Percentiles rank a stretch among this genome's conserved stretches.
These are phyloP conservation scores for Starmerella scarabaei DNA, from an alignment of 805 yeast genomes.

Conservation along the genomic window DNA sequence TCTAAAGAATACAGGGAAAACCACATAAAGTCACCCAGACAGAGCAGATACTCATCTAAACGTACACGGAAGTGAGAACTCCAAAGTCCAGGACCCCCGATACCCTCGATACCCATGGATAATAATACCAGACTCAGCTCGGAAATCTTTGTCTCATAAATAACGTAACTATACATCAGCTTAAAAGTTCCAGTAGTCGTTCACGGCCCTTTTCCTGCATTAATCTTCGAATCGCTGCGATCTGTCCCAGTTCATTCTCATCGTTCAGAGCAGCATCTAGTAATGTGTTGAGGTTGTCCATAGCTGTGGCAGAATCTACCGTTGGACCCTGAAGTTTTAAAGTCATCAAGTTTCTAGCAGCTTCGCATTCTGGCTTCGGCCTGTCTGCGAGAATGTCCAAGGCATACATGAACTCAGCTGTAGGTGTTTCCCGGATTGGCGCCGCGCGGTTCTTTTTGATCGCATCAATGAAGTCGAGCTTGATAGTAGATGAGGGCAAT, in stretches of 20 bases:
- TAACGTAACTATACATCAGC: too few species aligned
- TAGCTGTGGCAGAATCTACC: slow-evolving; percentile 25
- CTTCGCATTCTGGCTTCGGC: slow-evolving; percentile 24
- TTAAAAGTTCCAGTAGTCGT: slow-evolving; percentile 33
- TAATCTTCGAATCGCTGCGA: slow-evolving; percentile 44
- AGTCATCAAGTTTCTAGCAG: slow-evolving; percentile 29
- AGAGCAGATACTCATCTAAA: not conserved
- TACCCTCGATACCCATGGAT: too few species aligned
- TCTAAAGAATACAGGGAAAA: not conserved
- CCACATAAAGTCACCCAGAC: not conserved
- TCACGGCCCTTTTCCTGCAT: slow-evolving; percentile 61
- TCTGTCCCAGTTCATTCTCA: slow-evolving; percentile 33
- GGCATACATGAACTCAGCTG: slow-evolving; percentile 29
- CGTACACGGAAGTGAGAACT: too few species aligned
- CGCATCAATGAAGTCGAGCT: slow-evolving; percentile 53
- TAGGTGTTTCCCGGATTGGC: slow-evolving; percentile 25
- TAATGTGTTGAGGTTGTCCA: slow-evolving; percentile 20
- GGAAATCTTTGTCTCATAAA: too few species aligned
- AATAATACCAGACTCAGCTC: too few species aligned
- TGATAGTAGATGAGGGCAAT: slow-evolving; percentile 53
- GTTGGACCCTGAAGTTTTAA: slow-evolving; percentile 26
- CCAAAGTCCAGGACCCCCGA: too few species aligned
- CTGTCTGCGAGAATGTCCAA: slow-evolving; percentile 25
- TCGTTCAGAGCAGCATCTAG: slow-evolving; percentile 25
- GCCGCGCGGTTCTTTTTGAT: slow-evolving; percentile 30